phyloP scores from a whole-genome alignment of 345 rosid species.

The Aquilaria malaccensis region DNA sequence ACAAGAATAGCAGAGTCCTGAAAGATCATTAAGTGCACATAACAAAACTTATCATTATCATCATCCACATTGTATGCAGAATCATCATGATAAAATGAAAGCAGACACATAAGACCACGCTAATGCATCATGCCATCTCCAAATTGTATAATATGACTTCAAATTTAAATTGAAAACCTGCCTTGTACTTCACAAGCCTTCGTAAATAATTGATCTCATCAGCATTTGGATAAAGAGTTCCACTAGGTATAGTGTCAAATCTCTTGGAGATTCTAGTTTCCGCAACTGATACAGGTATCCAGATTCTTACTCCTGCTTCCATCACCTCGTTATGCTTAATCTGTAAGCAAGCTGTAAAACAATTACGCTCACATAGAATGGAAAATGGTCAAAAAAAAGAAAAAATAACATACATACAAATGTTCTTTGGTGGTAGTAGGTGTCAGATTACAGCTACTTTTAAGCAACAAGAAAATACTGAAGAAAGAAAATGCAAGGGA shows the following conservation, averaged over 20 bases:
- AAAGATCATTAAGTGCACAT: background rate
- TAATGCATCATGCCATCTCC: too few relatives aligned
- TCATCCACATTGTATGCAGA: background rate
- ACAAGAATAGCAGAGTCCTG: constrained; percentile 81
- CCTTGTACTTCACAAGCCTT: constrained; percentile 91
- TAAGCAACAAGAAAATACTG: background rate
- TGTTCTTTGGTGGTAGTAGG: background rate
- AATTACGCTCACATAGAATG: constrained; percentile 20
- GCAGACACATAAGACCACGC: background rate
- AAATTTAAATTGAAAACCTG: constrained; percentile 15
- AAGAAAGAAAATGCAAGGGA: background rate
- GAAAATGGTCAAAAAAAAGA: constrained; percentile 5
- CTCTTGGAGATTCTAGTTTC: constrained; percentile 73
- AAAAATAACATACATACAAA: background rate
- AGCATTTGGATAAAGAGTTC: constrained; percentile 83
- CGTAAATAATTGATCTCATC: constrained; percentile 84
- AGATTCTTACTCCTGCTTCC: constrained; percentile 58
- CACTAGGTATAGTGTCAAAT: constrained; percentile 80
- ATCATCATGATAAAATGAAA: background rate
- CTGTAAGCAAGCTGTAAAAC: constrained; percentile 44
- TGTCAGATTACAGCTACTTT: background rate
- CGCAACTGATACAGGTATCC: constrained; percentile 63
- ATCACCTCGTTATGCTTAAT: constrained; percentile 61
- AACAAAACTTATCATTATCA: too few relatives aligned
- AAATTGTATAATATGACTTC: background rate